These are phyloP conservation scores for Ogataea paraovalis DNA, from an alignment of 805 yeast genomes.

Conservation along the genomic window DNA sequence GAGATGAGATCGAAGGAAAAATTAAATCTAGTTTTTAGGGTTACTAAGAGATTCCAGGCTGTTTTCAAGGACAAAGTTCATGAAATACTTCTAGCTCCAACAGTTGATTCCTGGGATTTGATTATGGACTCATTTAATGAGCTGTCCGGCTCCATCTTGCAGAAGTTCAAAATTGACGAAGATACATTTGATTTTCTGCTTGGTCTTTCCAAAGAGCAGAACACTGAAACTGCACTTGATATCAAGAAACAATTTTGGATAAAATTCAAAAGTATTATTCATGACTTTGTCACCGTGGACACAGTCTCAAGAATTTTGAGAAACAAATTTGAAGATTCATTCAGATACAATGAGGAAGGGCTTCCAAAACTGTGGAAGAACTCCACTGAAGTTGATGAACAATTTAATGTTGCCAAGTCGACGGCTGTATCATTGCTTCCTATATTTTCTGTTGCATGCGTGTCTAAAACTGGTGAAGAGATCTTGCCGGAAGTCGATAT, in stretches of 20 bases:
- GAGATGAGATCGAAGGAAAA: slow-evolving; percentile 38
- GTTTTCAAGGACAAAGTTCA: slow-evolving; percentile 49
- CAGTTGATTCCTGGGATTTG: slow-evolving; percentile 56
- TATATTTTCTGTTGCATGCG: slow-evolving; percentile 50
- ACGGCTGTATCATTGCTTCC: slow-evolving; percentile 58
- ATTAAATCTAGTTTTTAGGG: slow-evolving; percentile 37
- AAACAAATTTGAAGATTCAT: slow-evolving; percentile 76
- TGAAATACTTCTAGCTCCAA: slow-evolving; percentile 47
- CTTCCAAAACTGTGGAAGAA: slow-evolving; percentile 80
- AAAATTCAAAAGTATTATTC: slow-evolving; percentile 52
- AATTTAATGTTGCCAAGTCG: slow-evolving; percentile 57
- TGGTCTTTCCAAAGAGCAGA: slow-evolving; percentile 48
- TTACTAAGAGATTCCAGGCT: slow-evolving; percentile 43
- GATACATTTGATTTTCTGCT: slow-evolving; percentile 55
- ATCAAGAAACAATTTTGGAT: slow-evolving; percentile 63
- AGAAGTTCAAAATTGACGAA: slow-evolving; percentile 27
- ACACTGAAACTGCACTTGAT: slow-evolving; percentile 36
- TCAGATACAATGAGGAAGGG: slow-evolving; percentile 79
- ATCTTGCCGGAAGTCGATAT: slow-evolving; percentile 57
- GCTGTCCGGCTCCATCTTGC: slow-evolving; percentile 29
- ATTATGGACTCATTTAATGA: slow-evolving; percentile 42
- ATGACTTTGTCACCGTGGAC: slow-evolving; percentile 63
- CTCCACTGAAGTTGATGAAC: slow-evolving; percentile 64
- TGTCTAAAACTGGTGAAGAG: slow-evolving; percentile 45
- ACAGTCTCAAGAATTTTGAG: slow-evolving; percentile 61